Base-by-base conservation (phyloP, 2,329 filamentous ascomycete species). In the Ciborinia camelliae region DNA sequence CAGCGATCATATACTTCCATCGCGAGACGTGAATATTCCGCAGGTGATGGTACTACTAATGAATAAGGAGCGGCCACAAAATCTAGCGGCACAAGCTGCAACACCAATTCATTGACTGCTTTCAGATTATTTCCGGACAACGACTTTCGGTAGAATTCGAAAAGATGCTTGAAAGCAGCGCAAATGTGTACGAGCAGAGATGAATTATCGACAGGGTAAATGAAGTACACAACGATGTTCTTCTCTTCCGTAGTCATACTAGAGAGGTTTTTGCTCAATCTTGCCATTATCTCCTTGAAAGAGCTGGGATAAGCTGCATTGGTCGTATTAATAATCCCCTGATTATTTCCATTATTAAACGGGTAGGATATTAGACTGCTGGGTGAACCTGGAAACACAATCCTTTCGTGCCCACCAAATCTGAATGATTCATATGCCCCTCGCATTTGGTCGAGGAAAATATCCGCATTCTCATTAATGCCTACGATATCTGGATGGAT, bases 1-100 rank as follows among this genome's bases (percentile, higher is more conserved):
- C 90, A 92, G 7, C 91, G 86, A 73, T 92, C 90, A 71, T 94
- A 95, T 2, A 90, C 85, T 75, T 94, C 90, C 66, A 91, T 81
- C 23, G 89, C 90, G 20, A 93, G 79, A 63, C 79, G 83, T 52
- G 80, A 78, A 70, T 90, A 84, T 18, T 88, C 86, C 6, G 77
- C 74, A 0, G 86, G 83, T 2, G 84, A 80, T 1, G 87, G 83
- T n/a, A 90, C 81, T 1, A 87, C 82, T 18, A 92, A 77, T 2
- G 82, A 81, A 1, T 83, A 82, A 4, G 85, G 80, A 0, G 86
- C 88, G 9, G 88, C 86, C 10, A 95, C 76, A n/a, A 87, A 79
- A 64, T 86, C 84, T 20, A 88, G 81, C 0, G 91, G 88, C 1
- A 96, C 78, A 2, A 96, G 81, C 73, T 96, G 91, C 23, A 96